Evolutionary conservation across 371 early-diverging fungal species (phyloP).

Genomic region (Dinochytrium kinnereticum): DNA sequence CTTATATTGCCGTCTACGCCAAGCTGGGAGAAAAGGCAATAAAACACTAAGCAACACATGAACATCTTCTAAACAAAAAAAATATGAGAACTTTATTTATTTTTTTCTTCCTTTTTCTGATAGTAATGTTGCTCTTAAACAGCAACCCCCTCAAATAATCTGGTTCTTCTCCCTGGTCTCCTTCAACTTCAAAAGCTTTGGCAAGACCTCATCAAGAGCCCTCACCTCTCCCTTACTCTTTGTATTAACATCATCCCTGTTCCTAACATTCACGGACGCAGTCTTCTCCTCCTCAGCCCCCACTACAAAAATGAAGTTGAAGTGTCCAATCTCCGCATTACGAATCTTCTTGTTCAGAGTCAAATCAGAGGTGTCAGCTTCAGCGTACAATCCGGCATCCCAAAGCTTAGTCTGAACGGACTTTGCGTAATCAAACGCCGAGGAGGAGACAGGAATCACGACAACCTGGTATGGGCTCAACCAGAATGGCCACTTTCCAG

Average conservation of each 20-base stretch:
- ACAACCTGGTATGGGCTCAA: conserved; percentile 95
- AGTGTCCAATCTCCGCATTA: conserved; percentile 83
- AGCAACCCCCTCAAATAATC: conserved; percentile 9
- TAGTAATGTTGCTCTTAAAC: neutral
- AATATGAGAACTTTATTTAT: neutral
- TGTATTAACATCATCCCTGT: conserved; percentile 43
- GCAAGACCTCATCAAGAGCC: conserved; percentile 62
- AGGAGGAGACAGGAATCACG: conserved; percentile 73
- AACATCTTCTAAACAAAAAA: neutral
- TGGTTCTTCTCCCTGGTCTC: conserved; percentile 23
- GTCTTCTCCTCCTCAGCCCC: conserved; percentile 90
- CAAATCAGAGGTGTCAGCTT: conserved; percentile 84
- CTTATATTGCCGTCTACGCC: too few relatives aligned
- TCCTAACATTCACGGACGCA: conserved; percentile 88
- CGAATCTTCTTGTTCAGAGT: conserved; percentile 98
- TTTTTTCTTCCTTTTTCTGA: neutral
- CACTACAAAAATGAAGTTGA: conserved; percentile 88
- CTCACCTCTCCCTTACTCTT: conserved; percentile 43
- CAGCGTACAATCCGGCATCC: conserved; percentile 80
- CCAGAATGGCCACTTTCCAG: conserved; percentile 99
- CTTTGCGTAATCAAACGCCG: conserved; percentile 46
- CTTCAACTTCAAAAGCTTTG: conserved; percentile 63
- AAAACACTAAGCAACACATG: neutral
- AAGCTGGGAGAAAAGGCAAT: neutral
- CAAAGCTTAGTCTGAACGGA: conserved; percentile 62